These are phyloP conservation scores for Ganoderma leucocontextum DNA, from an alignment of 1,284 basidiomycete species.

Conservation along the genomic window DNA sequence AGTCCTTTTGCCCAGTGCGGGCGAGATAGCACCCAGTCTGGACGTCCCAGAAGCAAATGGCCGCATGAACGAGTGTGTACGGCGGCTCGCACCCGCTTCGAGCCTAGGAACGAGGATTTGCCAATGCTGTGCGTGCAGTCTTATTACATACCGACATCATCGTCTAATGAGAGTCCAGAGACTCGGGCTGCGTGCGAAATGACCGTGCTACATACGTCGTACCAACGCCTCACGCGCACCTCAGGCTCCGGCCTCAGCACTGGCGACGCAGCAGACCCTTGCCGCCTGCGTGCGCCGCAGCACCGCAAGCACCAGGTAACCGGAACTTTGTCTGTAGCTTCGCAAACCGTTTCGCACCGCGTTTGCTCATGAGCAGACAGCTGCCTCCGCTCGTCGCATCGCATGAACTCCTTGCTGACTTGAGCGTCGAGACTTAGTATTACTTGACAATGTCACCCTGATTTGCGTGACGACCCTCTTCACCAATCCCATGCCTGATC, in stretches of 20 bases:
- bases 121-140: too few species aligned
- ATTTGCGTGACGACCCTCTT: not conserved
- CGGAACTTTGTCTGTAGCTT: not conserved
- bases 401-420: not conserved
- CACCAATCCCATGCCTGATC: not conserved
- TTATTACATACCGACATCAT: too few species aligned
- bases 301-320: not conserved
- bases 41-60: too few species aligned
- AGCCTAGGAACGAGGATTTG: too few species aligned
- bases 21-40: too few species aligned
- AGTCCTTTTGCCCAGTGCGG: too few species aligned
- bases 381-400: constrained; percentile 4
- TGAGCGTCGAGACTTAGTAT: not conserved
- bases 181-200: not conserved
- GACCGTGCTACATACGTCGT: not conserved
- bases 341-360: not conserved
- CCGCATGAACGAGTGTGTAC: too few species aligned
- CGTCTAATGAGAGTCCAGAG: not conserved
- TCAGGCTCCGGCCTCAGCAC: not conserved
- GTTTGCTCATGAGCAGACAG: not conserved
- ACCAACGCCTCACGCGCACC: not conserved
- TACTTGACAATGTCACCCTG: not conserved
- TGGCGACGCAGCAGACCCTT: not conserved
- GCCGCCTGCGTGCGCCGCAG: not conserved
- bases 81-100: too few species aligned